Percentiles rank a stretch among this genome's conserved stretches.
Evolutionary conservation across 108 stramenopile species (phyloP).

Genomic region (Mayamaea pseudoterrestris): DNA sequence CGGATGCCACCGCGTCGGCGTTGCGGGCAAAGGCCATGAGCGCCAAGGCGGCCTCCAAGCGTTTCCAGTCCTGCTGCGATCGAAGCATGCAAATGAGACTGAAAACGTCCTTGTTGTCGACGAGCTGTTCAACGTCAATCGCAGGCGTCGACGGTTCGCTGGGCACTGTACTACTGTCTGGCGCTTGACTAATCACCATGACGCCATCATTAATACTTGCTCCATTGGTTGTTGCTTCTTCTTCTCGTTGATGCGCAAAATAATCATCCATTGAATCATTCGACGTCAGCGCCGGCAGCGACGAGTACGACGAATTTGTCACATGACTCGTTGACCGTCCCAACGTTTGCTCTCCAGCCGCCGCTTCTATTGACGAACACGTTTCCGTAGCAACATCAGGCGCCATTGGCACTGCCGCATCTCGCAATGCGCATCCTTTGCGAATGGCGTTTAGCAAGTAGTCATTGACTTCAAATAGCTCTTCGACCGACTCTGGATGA

Average conservation of each 20-base stretch:
- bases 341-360: too few relatives aligned
- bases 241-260: too few relatives aligned
- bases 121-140: conserved; percentile 27
- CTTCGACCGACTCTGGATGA: background rate
- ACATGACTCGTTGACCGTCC: too few relatives aligned
- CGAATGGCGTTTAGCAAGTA: background rate
- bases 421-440: background rate
- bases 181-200: too few relatives aligned
- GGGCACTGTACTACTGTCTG: too few relatives aligned
- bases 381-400: background rate
- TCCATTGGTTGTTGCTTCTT: too few relatives aligned
- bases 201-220: too few relatives aligned
- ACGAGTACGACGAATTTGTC: too few relatives aligned
- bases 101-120: conserved; percentile 41
- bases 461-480: background rate
- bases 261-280: too few relatives aligned
- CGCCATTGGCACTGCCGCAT: background rate
- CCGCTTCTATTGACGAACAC: too few relatives aligned
- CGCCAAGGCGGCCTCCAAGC: conserved; percentile 29
- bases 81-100: conserved; percentile 45
- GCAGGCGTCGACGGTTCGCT: conserved; percentile 2
- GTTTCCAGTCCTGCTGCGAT: conserved; percentile 18
- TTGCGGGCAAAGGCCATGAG: conserved; percentile 36
- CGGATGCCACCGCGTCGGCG: conserved; percentile 2
- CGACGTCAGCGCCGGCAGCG: too few relatives aligned